Conservation (phyloP, 148 eudicot genomes). For the Arctostaphylos glauca region DNA sequence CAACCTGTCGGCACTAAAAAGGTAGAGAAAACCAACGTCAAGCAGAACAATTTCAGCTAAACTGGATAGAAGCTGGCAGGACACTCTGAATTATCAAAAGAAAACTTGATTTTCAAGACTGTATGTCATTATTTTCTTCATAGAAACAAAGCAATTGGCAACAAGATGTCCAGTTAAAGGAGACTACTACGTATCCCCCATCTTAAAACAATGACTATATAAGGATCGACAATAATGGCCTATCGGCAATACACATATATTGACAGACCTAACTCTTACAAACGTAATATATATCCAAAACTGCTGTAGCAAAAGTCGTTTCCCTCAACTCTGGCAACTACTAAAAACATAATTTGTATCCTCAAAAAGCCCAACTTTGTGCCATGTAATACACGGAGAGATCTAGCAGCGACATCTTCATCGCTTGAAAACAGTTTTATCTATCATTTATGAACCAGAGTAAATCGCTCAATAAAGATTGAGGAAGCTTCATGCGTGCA, state of each 20-base stretch:
- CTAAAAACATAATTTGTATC: conserved; percentile 3
- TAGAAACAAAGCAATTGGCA: background rate
- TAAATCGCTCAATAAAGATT: background rate
- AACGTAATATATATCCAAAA: conserved; percentile 11
- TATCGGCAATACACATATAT: background rate
- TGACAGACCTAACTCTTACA: conserved; percentile 16
- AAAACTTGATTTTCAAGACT: background rate
- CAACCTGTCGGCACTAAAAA: background rate
- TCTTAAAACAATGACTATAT: background rate
- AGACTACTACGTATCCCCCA: background rate
- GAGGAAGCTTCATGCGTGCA: conserved; percentile 39
- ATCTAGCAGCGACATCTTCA: conserved; percentile 32
- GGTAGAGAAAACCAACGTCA: too few relatives aligned
- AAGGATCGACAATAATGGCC: background rate
- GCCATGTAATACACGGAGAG: conserved; percentile 8
- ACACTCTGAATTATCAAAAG: too few relatives aligned
- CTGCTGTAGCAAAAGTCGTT: conserved; percentile 7
- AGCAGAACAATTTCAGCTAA: background rate
- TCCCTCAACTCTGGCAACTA: conserved; percentile 2
- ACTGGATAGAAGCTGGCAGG: background rate
- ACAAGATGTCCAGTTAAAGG: too few relatives aligned
- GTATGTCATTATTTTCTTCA: background rate
- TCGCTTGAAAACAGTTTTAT: conserved; percentile 17
- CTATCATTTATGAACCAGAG: background rate
- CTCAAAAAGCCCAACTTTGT: background rate